A percentile compares a stretch with the other conserved stretches of the same genome.
These are phyloP conservation scores for Solidago caesia DNA, from an alignment of 129 eudicot genomes.

Conservation along the genomic window DNA sequence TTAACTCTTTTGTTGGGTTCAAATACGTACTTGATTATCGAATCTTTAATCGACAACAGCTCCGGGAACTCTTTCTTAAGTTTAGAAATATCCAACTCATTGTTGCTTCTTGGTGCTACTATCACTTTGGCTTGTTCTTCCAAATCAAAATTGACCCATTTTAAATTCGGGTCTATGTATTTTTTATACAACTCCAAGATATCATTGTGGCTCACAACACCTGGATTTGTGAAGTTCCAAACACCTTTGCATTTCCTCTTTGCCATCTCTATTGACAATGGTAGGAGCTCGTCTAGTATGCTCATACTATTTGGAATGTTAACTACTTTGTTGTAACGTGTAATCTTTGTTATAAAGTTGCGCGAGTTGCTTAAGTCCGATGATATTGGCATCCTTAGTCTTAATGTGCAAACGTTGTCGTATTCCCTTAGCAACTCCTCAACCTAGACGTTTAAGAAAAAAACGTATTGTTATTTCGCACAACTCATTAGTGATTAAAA, in stretches of 20 bases:
- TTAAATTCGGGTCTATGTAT: conserved; percentile 33
- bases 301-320: conserved; percentile 43
- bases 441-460: conserved; percentile 27
- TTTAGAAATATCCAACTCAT: conserved; percentile 44
- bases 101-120: conserved; percentile 45
- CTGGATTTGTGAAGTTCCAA: conserved; percentile 52
- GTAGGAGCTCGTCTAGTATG: conserved; percentile 41
- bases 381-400: conserved; percentile 45
- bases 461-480: background rate
- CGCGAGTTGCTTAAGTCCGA: conserved; percentile 39
- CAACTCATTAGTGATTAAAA: background rate
- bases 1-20: conserved; percentile 35
- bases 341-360: conserved; percentile 44
- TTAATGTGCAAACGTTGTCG: conserved; percentile 31
- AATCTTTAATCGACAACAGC: conserved; percentile 36
- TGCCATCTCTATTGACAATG: conserved; percentile 43
- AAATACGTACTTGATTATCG: conserved; percentile 40
- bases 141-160: conserved; percentile 39
- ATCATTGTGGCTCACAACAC: conserved; percentile 45
- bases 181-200: conserved; percentile 37
- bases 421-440: conserved; percentile 41
- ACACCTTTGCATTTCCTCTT: conserved; percentile 42
- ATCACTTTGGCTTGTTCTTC: conserved; percentile 50
- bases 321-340: conserved; percentile 43
- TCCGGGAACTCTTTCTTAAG: conserved; percentile 51